phyloP scores from a whole-genome alignment of 495 filamentous ascomycete genomes.

The Saxispiralis lemnorum region DNA sequence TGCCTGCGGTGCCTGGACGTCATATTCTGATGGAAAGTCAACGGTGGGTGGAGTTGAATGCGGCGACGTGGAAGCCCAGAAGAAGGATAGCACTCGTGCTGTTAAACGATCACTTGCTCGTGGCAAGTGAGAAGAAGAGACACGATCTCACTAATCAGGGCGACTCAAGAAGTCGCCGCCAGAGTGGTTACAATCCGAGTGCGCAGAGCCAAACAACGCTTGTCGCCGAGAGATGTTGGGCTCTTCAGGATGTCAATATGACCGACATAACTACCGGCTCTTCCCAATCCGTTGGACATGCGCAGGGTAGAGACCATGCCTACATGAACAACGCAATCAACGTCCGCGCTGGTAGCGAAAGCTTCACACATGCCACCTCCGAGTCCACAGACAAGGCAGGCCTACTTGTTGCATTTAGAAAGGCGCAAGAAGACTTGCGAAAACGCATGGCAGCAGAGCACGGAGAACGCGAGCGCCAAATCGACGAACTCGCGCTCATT shows the following conservation, averaged over 20 bases:
- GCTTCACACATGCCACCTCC: constrained; percentile 77
- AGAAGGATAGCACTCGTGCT: constrained; percentile 75
- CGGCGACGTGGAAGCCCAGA: constrained; percentile 83
- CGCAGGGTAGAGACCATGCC: constrained; percentile 27
- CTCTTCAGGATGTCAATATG: constrained; percentile 80
- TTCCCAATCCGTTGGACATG: constrained; percentile 28
- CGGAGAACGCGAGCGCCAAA: constrained; percentile 53
- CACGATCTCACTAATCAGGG: constrained; percentile 40
- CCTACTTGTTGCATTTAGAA: constrained; percentile 72
- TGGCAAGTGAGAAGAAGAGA: constrained; percentile 84
- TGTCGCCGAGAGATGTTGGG: constrained; percentile 88
- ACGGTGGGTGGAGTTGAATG: constrained; percentile 88
- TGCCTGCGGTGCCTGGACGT: constrained; percentile 76
- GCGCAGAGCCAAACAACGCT: constrained; percentile 42
- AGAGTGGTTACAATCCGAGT: constrained; percentile 1
- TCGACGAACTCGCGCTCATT: constrained; percentile 9
- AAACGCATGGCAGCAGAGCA: constrained; percentile 66
- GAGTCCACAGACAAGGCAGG: constrained; percentile 58
- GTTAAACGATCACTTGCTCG: constrained; percentile 83
- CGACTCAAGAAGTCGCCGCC: background rate
- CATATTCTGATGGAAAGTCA: constrained; percentile 82
- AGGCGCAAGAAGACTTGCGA: constrained; percentile 76
- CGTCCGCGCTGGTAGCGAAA: constrained; percentile 74
- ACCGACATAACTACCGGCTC: constrained; percentile 53
- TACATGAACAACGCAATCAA: constrained; percentile 69